Percentiles rank a stretch among this genome's conserved stretches.
Evolutionary conservation across 2,329 filamentous ascomycete genomes (phyloP).

Genomic region (Penicillium sumatraense): DNA sequence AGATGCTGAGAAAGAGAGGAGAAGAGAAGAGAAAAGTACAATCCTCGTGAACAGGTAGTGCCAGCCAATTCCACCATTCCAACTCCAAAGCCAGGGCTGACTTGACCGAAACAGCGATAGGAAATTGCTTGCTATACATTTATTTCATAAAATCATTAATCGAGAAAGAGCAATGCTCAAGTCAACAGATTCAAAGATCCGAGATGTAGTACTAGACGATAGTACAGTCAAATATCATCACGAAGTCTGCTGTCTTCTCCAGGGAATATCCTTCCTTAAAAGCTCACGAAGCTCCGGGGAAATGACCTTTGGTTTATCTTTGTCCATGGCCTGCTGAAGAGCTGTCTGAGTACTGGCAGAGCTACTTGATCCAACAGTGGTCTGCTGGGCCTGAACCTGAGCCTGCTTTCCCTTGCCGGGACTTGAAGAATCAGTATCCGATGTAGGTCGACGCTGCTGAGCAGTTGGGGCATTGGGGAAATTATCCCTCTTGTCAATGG

Average conservation of each 20-base stretch:
- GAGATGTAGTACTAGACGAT: no score
- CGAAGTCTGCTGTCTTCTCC: constrained; percentile 37
- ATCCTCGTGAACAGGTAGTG: no score
- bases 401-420: constrained; percentile 39
- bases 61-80: not conserved
- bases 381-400: constrained; percentile 34
- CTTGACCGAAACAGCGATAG: not conserved
- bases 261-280: constrained; percentile 62
- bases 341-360: constrained; percentile 24
- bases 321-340: constrained; percentile 22
- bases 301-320: constrained; percentile 58
- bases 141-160: constrained; percentile 1
- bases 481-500: constrained; percentile 87
- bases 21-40: no score
- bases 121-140: not conserved
- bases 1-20: not conserved
- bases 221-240: not conserved
- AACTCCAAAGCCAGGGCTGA: not conserved
- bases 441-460: constrained; percentile 52
- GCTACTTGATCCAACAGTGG: constrained; percentile 30
- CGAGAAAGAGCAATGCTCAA: not conserved
- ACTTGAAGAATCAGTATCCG: constrained; percentile 10
- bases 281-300: constrained; percentile 66
- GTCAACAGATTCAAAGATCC: not conserved
- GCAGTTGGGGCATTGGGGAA: constrained; percentile 66